Evolutionary conservation across 441 rosid species (phyloP).

Genomic region (Erysimum cheiri): DNA sequence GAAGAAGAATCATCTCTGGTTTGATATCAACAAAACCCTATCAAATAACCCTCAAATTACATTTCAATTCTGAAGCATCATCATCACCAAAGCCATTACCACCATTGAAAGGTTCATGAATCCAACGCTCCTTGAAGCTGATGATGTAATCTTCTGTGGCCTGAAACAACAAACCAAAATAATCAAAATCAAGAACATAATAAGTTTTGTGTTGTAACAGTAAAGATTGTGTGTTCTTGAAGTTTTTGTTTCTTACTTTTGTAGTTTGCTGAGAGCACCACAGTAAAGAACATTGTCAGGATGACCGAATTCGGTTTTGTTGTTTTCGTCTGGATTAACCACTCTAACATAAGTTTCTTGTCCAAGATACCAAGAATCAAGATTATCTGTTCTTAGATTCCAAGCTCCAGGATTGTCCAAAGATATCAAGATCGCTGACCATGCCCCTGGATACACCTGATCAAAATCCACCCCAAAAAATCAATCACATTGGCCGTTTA

Average conservation of each 20-base stretch:
- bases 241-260: slow-evolving; percentile 57
- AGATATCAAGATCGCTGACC: slow-evolving; percentile 89
- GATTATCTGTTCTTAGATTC: slow-evolving; percentile 94
- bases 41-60: slow-evolving; percentile 22
- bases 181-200: slow-evolving; percentile 17
- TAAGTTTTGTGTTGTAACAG: background rate
- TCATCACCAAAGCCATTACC: slow-evolving; percentile 39
- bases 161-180: slow-evolving; percentile 47
- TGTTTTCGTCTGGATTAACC: slow-evolving; percentile 83
- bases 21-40: slow-evolving; percentile 45
- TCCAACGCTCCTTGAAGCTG: slow-evolving; percentile 48
- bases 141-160: slow-evolving; percentile 68
- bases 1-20: slow-evolving; percentile 39
- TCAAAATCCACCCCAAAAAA: background rate
- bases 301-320: slow-evolving; percentile 72
- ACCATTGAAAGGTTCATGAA: slow-evolving; percentile 45
- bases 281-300: slow-evolving; percentile 90
- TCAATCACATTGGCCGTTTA: background rate
- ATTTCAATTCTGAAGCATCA: slow-evolving; percentile 37
- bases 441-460: slow-evolving; percentile 94
- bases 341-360: slow-evolving; percentile 92
- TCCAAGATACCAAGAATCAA: slow-evolving; percentile 97
- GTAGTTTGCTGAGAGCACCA: slow-evolving; percentile 72
- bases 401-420: slow-evolving; percentile 94
- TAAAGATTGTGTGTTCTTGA: background rate